Base-by-base conservation (phyloP, 2,329 filamentous ascomycete species). In the Bipolaris zeicola region DNA sequence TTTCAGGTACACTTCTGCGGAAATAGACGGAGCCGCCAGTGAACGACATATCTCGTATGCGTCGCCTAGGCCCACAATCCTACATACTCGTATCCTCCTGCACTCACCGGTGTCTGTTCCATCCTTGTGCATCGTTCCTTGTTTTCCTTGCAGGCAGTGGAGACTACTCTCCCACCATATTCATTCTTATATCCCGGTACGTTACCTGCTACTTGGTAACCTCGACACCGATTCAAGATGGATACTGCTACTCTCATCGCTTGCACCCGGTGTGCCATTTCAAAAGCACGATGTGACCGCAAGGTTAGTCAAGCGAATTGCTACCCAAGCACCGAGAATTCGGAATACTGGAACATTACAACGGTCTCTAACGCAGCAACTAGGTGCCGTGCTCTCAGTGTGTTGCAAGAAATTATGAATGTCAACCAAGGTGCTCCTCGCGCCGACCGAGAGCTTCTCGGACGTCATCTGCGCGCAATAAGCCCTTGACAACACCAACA, bases 321-420 rank as follows among this genome's bases (percentile, higher is more conserved):
- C 34, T 5, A 49, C 46, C 20, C 47, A 20, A 24, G 28, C 38
- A 43, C 38, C 26, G 18, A 42, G 14, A 43, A 28, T 13, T 2
- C 11, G 16, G 33, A 20, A 10, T 43, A 14, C 6, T 16, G 18
- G 16, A 18, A 13, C 20, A 33, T 20, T 13, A n/a, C 22, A 18
- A 16, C 42, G 22, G 31, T 16, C 28, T 36, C 53, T 55, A 37
- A 55, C 36, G 45, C 13, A 3, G 31, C 3, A 14, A 16, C 34
- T n/a, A 55, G 53, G 53, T 55, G n/a, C 53, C 53, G 7, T 55
- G 53, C 26, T 55, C 53, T 10, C 53, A 55, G 18, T 55, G 53
- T 22, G 53, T 55, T 24, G 53, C 53, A 39, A 51, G 48, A 46
- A 44, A 44, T 34, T 47, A 46, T 16, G 42, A 52, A 16, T 55